A percentile compares a stretch with the other conserved stretches of the same genome.
phyloP scores from a whole-genome alignment of 176 grass and related monocot genomes.

The Aegilops bicornis region DNA sequence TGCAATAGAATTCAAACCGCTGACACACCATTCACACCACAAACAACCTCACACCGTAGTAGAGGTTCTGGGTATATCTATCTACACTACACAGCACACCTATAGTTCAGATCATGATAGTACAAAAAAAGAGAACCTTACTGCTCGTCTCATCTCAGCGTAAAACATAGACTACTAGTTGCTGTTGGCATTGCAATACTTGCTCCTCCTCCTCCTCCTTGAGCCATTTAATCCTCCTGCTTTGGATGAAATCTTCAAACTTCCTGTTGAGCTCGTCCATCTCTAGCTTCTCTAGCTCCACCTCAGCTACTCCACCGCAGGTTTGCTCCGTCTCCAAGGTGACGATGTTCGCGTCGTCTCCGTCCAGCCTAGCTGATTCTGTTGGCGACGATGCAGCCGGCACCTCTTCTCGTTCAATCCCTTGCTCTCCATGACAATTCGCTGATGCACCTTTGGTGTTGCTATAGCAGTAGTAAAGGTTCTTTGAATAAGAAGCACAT shows the following conservation, averaged over 20 bases:
- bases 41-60: no score
- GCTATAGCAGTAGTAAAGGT: neutral
- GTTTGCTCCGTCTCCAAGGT: neutral
- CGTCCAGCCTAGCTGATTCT: neutral
- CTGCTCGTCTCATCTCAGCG: no score
- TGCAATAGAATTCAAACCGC: no score
- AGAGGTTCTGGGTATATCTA: no score
- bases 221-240: conserved; percentile 11
- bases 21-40: no score
- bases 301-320: neutral
- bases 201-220: conserved; percentile 12
- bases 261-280: conserved; percentile 37
- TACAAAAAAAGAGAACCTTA: no score
- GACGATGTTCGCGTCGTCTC: neutral
- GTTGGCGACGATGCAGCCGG: no score
- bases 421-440: neutral
- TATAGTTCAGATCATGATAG: no score
- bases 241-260: conserved; percentile 40
- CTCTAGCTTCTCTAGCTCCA: conserved; percentile 18
- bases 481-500: neutral
- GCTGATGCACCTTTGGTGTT: neutral
- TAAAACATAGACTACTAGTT: no score
- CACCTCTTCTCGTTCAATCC: neutral
- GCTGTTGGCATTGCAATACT: no score
- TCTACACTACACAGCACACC: no score